Percentiles rank a stretch among this genome's conserved stretches.
These are phyloP conservation scores for Pseudogymnoascus sp. DNA, from an alignment of 2,329 filamentous ascomycete genomes.

Conservation along the genomic window DNA sequence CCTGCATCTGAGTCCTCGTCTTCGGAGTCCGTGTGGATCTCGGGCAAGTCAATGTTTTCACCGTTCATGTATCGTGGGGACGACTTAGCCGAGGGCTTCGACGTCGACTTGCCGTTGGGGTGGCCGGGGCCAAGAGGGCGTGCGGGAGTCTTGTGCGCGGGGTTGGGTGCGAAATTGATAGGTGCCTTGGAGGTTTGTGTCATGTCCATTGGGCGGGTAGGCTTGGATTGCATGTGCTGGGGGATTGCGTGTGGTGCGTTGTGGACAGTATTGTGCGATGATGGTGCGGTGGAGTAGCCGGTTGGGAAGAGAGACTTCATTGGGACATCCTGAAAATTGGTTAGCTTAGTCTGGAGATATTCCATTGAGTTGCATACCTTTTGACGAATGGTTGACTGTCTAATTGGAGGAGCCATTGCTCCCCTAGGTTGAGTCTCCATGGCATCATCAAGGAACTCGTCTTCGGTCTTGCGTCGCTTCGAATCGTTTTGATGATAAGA, in stretches of 20 bases:
- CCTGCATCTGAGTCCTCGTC: slow-evolving; percentile 67
- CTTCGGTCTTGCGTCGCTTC: slow-evolving; percentile 74
- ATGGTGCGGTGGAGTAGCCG: slow-evolving; percentile 45
- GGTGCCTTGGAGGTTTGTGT: slow-evolving; percentile 81
- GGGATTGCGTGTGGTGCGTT: slow-evolving; percentile 61
- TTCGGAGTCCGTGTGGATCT: slow-evolving; percentile 92
- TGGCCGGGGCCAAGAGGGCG: slow-evolving; percentile 41
- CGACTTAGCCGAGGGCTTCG: slow-evolving; percentile 56
- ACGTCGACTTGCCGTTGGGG: slow-evolving; percentile 43
- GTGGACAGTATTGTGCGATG: slow-evolving; percentile 39
- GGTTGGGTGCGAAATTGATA: slow-evolving; percentile 77
- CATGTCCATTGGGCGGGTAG: slow-evolving; percentile 70
- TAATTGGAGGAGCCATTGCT: slow-evolving; percentile 76
- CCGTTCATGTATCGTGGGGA: slow-evolving; percentile 84
- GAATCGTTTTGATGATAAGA: slow-evolving; percentile 57
- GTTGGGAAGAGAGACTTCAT: slow-evolving; percentile 53
- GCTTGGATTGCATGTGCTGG: slow-evolving; percentile 55
- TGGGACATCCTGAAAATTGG: slow-evolving; percentile 47
- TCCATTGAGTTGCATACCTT: slow-evolving; percentile 23
- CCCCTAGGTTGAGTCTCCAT: slow-evolving; percentile 52
- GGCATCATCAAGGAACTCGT: slow-evolving; percentile 58
- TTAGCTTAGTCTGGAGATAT: slow-evolving; percentile 56
- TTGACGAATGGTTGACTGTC: slow-evolving; percentile 62
- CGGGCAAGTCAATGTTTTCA: slow-evolving; percentile 84
- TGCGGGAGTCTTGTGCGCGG: slow-evolving; percentile 64